Evolutionary conservation across 441 rosid species (phyloP).

Genomic region (Euphorbia corollata): DNA sequence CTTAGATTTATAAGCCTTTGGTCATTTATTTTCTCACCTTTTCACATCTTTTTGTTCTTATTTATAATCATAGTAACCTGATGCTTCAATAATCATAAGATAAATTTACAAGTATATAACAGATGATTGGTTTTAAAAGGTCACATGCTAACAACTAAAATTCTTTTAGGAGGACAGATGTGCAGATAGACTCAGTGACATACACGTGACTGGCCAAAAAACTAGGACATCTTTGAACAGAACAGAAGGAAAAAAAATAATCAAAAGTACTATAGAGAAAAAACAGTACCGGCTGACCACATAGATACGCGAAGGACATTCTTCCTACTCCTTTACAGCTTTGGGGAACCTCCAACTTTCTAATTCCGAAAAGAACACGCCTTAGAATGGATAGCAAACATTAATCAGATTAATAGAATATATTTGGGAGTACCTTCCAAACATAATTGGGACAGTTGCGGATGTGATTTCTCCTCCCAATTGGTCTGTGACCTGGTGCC

Average conservation of each 20-base stretch:
- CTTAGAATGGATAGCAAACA: conserved; percentile 7
- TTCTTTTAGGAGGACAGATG: background rate
- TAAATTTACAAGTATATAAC: too few relatives aligned
- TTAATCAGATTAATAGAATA: background rate
- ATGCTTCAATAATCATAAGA: background rate
- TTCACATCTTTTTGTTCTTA: background rate
- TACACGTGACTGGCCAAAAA: too few relatives aligned
- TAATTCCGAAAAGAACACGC: conserved; percentile 24
- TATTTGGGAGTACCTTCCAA: conserved; percentile 61
- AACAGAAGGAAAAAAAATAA: background rate
- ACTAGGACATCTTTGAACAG: background rate
- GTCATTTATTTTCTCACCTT: background rate
- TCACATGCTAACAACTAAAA: background rate
- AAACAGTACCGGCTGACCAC: conserved; percentile 60
- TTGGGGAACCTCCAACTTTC: conserved; percentile 64
- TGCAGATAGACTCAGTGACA: background rate
- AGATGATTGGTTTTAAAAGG: background rate
- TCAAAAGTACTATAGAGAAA: conserved; percentile 12
- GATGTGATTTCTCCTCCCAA: conserved; percentile 54
- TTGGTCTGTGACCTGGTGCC: conserved; percentile 55
- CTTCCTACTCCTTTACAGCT: conserved; percentile 78
- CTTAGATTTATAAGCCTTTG: background rate
- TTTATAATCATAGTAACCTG: background rate
- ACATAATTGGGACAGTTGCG: conserved; percentile 64
- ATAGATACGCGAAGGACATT: conserved; percentile 71